Base-by-base conservation (phyloP, 2,329 filamentous ascomycete genomes). In the Magnaporthiopsis poae region DNA sequence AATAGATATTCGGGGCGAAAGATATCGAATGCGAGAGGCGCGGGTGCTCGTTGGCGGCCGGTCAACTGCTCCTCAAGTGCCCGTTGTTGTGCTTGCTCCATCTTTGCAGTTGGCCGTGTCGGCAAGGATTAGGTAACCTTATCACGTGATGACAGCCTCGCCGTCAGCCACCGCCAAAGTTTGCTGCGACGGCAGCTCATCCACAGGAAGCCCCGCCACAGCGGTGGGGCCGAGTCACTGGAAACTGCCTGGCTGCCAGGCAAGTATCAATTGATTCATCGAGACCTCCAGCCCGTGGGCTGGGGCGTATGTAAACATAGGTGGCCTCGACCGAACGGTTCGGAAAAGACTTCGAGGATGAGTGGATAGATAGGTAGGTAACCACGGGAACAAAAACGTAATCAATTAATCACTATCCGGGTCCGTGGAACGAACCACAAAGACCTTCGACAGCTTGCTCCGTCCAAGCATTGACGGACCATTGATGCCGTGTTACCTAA, bases 51-150 rank as follows among this genome's bases (percentile, higher is more conserved):
- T 62, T 18, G 61, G 61, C 61, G 29, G 31, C 33, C 61, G 61
- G 33, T 29, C 33, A 62, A 12, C 27, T 33, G 13, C 31, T 33
- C 60, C 61, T 25, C 61, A 33, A n/a, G 31, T 35, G 27, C 27
- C 33, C 33, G 61, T 29, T 62, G 61, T 62, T 62, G 21, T 33
- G 29, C 61, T 36, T n/a, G 46, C 33, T 62, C 61, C 61, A 36
- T 62, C 61, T 62, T 25, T 62, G 61, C 61, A 36, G 61, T 33
- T 62, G 61, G 61, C 61, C 15, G 60, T 29, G 60, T 61, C 60
- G 31, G 18, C 27, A 4, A 18, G 61, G 61, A 62, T 62, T 33
- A 36, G 61, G 61, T 56, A 56, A 56, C 46, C 4, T 56, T 56
- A 21, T 56, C 46, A 56, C 46, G 46, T 56, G 46, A 25, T 13